Conservation (phyloP, 148 eudicot genomes). For the Cornus controversa region DNA sequence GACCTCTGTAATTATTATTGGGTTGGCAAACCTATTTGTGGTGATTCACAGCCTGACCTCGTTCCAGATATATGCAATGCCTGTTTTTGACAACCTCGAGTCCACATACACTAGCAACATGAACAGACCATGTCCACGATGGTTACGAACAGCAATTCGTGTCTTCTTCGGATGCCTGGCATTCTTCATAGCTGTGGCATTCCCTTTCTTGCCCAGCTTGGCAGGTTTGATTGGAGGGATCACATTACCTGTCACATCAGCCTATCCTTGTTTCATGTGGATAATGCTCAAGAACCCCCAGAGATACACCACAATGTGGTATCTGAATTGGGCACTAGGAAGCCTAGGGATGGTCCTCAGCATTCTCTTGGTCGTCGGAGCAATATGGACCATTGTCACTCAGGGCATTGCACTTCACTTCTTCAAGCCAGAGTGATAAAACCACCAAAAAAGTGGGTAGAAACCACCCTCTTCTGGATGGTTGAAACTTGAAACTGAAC, state of each 20-base stretch:
- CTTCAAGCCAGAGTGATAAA: background rate
- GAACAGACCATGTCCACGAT: conserved; percentile 62
- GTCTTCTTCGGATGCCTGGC: conserved; percentile 62
- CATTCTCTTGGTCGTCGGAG: conserved; percentile 57
- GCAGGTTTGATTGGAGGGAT: conserved; percentile 77
- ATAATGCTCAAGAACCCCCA: conserved; percentile 55
- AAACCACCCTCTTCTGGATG: too few species aligned
- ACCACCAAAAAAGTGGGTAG: background rate
- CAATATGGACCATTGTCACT: conserved; percentile 63
- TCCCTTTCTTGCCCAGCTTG: conserved; percentile 76
- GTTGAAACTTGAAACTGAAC: too few species aligned
- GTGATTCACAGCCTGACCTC: conserved; percentile 65
- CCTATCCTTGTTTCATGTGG: conserved; percentile 93
- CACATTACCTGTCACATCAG: conserved; percentile 66
- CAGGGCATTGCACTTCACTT: conserved; percentile 32
- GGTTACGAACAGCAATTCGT: conserved; percentile 52
- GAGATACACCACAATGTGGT: conserved; percentile 52
- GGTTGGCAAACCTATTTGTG: conserved; percentile 46
- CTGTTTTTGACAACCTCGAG: conserved; percentile 81
- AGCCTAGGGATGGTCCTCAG: conserved; percentile 63
- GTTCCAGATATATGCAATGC: conserved; percentile 93
- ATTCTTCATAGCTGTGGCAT: conserved; percentile 62
- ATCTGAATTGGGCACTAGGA: conserved; percentile 72
- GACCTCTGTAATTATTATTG: conserved; percentile 41
- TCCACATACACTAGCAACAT: conserved; percentile 48